Evolutionary conservation across 108 stramenopile species (phyloP).

Genomic region (Nitzschia inconspicua): DNA sequence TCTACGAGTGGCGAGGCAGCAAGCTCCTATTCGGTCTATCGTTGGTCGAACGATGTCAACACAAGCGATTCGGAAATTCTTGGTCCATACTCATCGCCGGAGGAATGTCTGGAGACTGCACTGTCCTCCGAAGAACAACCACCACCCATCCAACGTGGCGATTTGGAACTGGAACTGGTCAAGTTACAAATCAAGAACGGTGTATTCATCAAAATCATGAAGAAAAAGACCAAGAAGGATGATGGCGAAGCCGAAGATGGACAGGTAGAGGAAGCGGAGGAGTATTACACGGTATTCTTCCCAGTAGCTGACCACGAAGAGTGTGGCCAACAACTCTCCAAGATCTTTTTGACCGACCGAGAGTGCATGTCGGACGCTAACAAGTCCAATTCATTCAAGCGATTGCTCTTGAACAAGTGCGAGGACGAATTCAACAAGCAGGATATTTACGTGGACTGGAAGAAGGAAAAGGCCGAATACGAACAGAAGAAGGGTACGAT

Average conservation of each 20-base stretch:
- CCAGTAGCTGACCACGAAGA: slow-evolving; percentile 61
- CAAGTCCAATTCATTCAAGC: slow-evolving; percentile 84
- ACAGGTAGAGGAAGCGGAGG: slow-evolving; percentile 2
- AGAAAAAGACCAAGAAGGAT: slow-evolving; percentile 30
- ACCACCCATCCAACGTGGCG: slow-evolving; percentile 47
- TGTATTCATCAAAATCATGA: slow-evolving; percentile 80
- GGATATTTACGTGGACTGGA: slow-evolving; percentile 83
- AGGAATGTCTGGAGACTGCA: slow-evolving; percentile 62
- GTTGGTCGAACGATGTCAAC: slow-evolving; percentile 81
- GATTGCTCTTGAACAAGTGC: slow-evolving; percentile 84
- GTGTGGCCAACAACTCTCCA: slow-evolving; percentile 76
- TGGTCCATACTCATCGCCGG: slow-evolving; percentile 57
- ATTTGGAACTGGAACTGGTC: slow-evolving; percentile 70
- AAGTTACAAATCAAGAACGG: slow-evolving; percentile 65
- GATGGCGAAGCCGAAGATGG: slow-evolving; percentile 14
- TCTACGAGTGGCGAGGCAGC: slow-evolving; percentile 26
- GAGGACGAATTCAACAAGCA: slow-evolving; percentile 89
- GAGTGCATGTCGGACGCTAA: slow-evolving; percentile 66
- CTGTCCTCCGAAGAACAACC: slow-evolving; percentile 42
- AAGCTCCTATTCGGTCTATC: slow-evolving; percentile 42
- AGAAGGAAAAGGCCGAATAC: slow-evolving; percentile 70
- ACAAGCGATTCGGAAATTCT: slow-evolving; percentile 71
- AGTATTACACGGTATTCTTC: slow-evolving; percentile 78
- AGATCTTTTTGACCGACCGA: slow-evolving; percentile 67
- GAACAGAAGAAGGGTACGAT: slow-evolving; percentile 58